Evolutionary conservation across 108 stramenopile genomes (phyloP).

Genomic region (Nitzschia putrida): DNA sequence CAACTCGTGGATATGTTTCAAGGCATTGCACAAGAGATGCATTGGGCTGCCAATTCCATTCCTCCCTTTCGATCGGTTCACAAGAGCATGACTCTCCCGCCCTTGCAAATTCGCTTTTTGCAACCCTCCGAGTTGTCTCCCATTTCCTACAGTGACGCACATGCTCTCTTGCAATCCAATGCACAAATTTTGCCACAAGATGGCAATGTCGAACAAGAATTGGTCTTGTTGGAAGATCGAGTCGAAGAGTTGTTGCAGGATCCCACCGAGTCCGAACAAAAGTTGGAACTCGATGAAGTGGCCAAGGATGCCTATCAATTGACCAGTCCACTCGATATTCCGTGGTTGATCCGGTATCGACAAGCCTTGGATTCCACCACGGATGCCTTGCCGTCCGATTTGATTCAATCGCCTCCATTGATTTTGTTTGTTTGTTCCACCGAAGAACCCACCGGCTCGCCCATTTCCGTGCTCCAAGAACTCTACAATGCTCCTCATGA

Average conservation of each 20-base stretch:
- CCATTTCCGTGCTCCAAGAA: constrained; percentile 44
- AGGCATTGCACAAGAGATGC: constrained; percentile 32
- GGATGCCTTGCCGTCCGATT: constrained; percentile 50
- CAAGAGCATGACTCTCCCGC: constrained; percentile 46
- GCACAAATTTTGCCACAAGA: constrained; percentile 44
- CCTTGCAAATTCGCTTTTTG: constrained; percentile 58
- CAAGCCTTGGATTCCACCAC: constrained; percentile 70
- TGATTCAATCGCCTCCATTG: constrained; percentile 47
- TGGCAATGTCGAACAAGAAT: constrained; percentile 55
- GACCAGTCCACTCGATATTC: constrained; percentile 60
- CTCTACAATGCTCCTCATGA: constrained; percentile 49
- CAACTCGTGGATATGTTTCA: constrained; percentile 70
- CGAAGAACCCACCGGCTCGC: constrained; percentile 43
- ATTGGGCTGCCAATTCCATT: constrained; percentile 26
- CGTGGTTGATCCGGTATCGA: constrained; percentile 72
- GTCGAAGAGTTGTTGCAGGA: constrained; percentile 60
- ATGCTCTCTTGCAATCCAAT: constrained; percentile 40
- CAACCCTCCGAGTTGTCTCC: constrained; percentile 23
- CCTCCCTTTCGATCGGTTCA: constrained; percentile 73
- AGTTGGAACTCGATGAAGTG: constrained; percentile 42
- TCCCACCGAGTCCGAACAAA: constrained; percentile 25
- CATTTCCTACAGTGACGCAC: constrained; percentile 26
- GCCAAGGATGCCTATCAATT: constrained; percentile 65
- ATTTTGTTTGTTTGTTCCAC: constrained; percentile 50
- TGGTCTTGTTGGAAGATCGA: constrained; percentile 63